A percentile compares a stretch with the other conserved stretches of the same genome.
Conservation (phyloP, 345 rosid species). For the Trapa incisa region DNA sequence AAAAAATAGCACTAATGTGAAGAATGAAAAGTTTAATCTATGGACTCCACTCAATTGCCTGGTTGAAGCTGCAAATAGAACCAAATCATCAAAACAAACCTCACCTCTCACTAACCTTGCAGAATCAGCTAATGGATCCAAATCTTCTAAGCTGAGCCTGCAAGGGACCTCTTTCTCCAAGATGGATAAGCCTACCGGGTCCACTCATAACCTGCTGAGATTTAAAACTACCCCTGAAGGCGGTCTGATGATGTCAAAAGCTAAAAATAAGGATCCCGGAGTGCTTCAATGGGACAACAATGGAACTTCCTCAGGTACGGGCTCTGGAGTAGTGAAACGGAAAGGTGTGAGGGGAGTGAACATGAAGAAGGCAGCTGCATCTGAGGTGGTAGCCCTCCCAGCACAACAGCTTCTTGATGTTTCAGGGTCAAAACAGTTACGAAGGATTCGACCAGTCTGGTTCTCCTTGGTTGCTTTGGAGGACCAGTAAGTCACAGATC, state of each 20-base stretch:
- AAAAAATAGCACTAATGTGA: constrained; percentile 25
- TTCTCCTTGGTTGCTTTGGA: constrained; percentile 55
- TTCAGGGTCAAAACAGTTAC: constrained; percentile 22
- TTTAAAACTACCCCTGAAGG: constrained; percentile 16
- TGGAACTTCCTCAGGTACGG: constrained; percentile 19
- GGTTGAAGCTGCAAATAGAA: constrained; percentile 69
- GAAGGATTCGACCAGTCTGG: constrained; percentile 49
- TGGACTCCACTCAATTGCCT: constrained; percentile 71
- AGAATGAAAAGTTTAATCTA: constrained; percentile 41
- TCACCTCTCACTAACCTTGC: constrained; percentile 39
- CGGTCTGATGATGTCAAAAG: constrained; percentile 19
- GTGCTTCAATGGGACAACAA: constrained; percentile 28
- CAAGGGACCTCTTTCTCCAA: constrained; percentile 27
- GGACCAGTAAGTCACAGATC: constrained; percentile 39
- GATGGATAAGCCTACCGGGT: constrained; percentile 14
- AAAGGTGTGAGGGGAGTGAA: constrained; percentile 34
- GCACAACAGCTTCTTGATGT: constrained; percentile 34
- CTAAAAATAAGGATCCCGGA: constrained; percentile 34
- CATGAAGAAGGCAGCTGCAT: constrained; percentile 23
- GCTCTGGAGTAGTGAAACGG: constrained; percentile 30
- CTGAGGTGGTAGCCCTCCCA: constrained; percentile 25
- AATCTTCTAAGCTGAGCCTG: constrained; percentile 32
- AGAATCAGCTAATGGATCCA: constrained; percentile 56
- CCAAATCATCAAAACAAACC: constrained; percentile 31
- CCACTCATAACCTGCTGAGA: constrained; percentile 13